Evolutionary conservation across 805 yeast genomes (phyloP), one percentile per base, ranked within the genome.

Genomic region (Grigorovia yakushimaensis): DNA sequence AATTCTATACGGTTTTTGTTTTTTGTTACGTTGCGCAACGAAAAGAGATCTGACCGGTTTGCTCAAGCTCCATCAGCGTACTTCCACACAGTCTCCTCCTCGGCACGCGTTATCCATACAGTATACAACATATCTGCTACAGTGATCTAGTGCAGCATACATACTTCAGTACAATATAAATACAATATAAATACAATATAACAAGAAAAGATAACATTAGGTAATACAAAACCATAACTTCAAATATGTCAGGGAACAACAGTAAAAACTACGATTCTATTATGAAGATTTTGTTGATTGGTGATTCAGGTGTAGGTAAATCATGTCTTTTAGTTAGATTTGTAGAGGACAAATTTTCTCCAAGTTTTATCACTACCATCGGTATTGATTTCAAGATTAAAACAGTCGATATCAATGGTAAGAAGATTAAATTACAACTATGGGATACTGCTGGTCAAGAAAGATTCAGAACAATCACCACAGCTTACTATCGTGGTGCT

Each of bases 381-480:
- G 98, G 98, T 47, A 93, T 93, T 60, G 98, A 93, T 68, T 93
- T 93, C 77, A 93, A 93, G 73, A 91, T 93, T 65, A 84, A 96
- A 70, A 89, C 96, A 24, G 86, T 89, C 56, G 97, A 91, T 58
- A 77, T 89, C 54, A 91, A 91, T 53, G 96, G 96, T 46, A 85
- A 86, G 69, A 84, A 84, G 54, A 85, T 93, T 68, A 93, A 93
- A 71, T 77, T 91, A 64, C 98, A 93, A 68, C 85, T 91, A 41
- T 84, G 96, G 96, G 96, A 88, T 65, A 88, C 96, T 39, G 96
- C 96, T 1, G 96, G 96, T n/a, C 96, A 88, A 70, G 96, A 88
- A 66, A 76, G 96, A 61, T 88, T 88, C 72, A 79, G 96, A 70
- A 87, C 96, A 39, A 88, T 88, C 70, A 89, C 93, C 43, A 84